phyloP scores from a whole-genome alignment of 2,329 filamentous ascomycete genomes.

The Sporothrix curviconia region DNA sequence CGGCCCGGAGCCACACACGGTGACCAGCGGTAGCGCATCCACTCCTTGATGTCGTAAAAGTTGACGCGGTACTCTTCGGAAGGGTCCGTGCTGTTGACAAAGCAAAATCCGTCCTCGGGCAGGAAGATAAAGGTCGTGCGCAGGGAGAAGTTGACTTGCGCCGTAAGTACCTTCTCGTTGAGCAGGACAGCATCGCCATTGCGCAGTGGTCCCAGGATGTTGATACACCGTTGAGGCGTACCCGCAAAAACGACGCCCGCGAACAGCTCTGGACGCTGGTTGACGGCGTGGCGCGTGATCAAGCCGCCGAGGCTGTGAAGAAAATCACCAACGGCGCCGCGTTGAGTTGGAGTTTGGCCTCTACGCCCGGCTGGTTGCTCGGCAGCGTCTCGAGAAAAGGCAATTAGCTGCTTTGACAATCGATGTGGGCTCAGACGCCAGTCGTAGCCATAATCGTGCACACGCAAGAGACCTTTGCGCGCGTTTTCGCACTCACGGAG shows the following conservation, averaged over 20 bases:
- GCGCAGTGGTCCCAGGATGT: constrained; percentile 80
- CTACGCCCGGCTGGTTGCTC: constrained; percentile 54
- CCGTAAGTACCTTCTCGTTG: constrained; percentile 82
- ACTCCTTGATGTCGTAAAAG: constrained; percentile 73
- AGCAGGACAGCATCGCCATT: constrained; percentile 90
- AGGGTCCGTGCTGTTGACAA: constrained; percentile 68
- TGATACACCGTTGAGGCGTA: constrained; percentile 77
- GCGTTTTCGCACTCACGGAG: constrained; percentile 69
- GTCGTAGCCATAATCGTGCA: constrained; percentile 92
- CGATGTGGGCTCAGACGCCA: constrained; percentile 82
- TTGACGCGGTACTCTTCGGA: constrained; percentile 75
- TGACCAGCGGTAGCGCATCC: constrained; percentile 71
- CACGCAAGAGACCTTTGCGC: constrained; percentile 61
- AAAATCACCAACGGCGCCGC: constrained; percentile 76
- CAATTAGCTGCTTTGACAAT: constrained; percentile 63
- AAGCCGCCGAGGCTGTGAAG: constrained; percentile 81
- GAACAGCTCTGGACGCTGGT: constrained; percentile 77
- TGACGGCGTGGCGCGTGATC: constrained; percentile 82
- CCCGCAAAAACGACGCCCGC: constrained; percentile 81
- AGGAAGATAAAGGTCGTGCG: constrained; percentile 79
- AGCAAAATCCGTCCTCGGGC: constrained; percentile 81
- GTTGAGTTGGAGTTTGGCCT: constrained; percentile 27
- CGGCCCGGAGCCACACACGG: constrained; percentile 63
- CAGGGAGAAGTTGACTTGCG: constrained; percentile 88
- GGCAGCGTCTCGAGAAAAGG: constrained; percentile 68